Conservation (phyloP, 768 basidiomycete genomes). For the Kwoniella sp. region DNA sequence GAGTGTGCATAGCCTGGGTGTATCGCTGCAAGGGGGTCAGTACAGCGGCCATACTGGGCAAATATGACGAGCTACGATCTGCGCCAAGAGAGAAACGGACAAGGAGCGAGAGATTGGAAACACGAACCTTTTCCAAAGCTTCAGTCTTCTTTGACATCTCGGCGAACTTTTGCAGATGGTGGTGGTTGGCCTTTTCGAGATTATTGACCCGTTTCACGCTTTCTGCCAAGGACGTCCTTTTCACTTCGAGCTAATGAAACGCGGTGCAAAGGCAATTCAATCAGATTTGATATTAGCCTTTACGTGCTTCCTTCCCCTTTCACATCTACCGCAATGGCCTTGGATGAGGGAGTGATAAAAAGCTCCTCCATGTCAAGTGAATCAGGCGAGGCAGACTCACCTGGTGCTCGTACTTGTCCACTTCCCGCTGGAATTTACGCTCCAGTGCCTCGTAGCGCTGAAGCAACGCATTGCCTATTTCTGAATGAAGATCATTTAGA, state of each 20-base stretch:
- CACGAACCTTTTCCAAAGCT: constrained; percentile 50
- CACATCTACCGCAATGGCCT: no score
- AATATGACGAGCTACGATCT: no score
- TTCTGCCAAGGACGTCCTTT: constrained; percentile 39
- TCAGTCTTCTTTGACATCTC: constrained; percentile 49
- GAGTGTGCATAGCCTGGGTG: constrained; percentile 52
- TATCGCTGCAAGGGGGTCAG: constrained; percentile 38
- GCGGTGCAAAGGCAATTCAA: constrained; percentile 2
- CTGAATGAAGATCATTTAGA: constrained; percentile 55
- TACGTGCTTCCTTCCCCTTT: no score
- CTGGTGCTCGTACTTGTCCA: constrained; percentile 41
- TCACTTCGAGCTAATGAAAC: constrained; percentile 31
- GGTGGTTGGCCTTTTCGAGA: constrained; percentile 46
- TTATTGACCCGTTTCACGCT: constrained; percentile 37
- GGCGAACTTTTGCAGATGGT: constrained; percentile 43
- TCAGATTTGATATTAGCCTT: constrained; percentile 3
- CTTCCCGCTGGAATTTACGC: constrained; percentile 38
- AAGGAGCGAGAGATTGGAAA: not conserved
- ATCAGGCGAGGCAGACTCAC: constrained; percentile 38
- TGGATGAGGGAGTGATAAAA: no score
- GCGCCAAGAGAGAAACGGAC: not conserved
- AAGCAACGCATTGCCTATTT: constrained; percentile 85
- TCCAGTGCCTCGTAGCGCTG: constrained; percentile 73
- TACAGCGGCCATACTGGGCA: not conserved
- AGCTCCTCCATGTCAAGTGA: no score